Evolutionary conservation across 2,329 filamentous ascomycete genomes (phyloP), one percentile per base, ranked within the genome.

Genomic region (Ascochyta rabiei): DNA sequence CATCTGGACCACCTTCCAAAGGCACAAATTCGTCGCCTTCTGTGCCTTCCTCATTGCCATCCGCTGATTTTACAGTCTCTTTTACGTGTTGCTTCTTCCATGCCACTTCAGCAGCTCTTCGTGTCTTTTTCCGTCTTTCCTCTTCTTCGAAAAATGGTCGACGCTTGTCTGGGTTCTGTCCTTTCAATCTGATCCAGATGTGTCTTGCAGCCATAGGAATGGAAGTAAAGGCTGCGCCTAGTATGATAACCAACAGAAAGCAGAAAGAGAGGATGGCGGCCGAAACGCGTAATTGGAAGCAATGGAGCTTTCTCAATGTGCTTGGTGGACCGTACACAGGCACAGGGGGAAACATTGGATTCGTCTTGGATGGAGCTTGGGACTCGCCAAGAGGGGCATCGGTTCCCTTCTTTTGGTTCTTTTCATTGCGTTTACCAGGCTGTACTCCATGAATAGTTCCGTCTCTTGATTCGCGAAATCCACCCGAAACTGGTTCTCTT

Each of bases 341-440:
- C 8, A 96, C 75, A 2, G 91, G 90, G 6, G 92, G 92, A 62
- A 97, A 97, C 5, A 96, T 78, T 3, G 90, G 89, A 62, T 93
- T 88, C 2, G 90, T 93, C 60, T 85, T 83, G 7, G 86, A 86
- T 1, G 86, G 85, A 0, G 89, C 87, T 24, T 79, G 69, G 15
- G 75, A 76, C 54, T 75, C 68, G 23, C 71, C 74, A 48, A 83
- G 61, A 9, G 79, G 72, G 0, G 74, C 80, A 30, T 79, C 77
- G 15, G 53, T 56, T 3, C 48, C 43, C 2, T 34, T 39, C 34
- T 31, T 40, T 4, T 80, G 77, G 49, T 78, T 81, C 71, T 68
- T 75, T 49, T 79, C 57, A 18, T 75, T 59, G 18, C 57, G 41
- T 24, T 59, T 53, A 8, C 56, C 54, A 3, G 71, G 65, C 37